These are phyloP conservation scores for Jaltomata sinuosa DNA, from an alignment of 257 asterid species.

Conservation along the genomic window DNA sequence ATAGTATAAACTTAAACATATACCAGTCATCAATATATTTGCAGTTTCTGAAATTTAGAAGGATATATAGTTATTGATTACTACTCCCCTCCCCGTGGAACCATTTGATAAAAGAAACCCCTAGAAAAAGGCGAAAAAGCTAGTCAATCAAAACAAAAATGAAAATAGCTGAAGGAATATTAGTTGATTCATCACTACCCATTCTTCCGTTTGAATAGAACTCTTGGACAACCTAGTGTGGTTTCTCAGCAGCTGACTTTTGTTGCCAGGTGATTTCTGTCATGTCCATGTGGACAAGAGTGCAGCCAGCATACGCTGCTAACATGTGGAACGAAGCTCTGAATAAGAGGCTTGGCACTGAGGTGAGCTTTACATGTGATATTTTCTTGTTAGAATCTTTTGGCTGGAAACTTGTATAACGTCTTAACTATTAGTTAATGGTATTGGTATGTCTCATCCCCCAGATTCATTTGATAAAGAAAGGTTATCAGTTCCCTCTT, in stretches of 20 bases:
- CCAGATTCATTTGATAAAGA: neutral
- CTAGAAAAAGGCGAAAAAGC: neutral
- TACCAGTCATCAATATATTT: neutral
- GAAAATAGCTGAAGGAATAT: neutral
- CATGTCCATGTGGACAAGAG: conserved; percentile 99
- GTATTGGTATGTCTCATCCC: neutral
- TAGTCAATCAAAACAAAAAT: neutral
- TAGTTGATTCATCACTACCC: neutral
- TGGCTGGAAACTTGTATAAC: neutral
- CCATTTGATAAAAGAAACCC: neutral
- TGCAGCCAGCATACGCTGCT: conserved; percentile 99
- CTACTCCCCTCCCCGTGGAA: neutral
- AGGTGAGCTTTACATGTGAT: conserved; percentile 35
- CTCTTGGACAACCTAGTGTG: neutral
- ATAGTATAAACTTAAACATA: too few relatives aligned
- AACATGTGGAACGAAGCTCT: conserved; percentile 99
- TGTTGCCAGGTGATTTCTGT: conserved; percentile 78
- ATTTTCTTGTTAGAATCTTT: neutral
- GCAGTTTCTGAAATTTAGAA: neutral
- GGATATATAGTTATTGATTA: neutral
- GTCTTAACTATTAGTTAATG: neutral
- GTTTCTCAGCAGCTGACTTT: conserved; percentile 9
- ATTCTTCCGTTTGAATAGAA: neutral
- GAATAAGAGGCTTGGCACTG: conserved; percentile 93
- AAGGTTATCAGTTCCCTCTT: neutral